Conservation (phyloP, 2,329 filamentous ascomycete species). For the Diatrype stigma region DNA sequence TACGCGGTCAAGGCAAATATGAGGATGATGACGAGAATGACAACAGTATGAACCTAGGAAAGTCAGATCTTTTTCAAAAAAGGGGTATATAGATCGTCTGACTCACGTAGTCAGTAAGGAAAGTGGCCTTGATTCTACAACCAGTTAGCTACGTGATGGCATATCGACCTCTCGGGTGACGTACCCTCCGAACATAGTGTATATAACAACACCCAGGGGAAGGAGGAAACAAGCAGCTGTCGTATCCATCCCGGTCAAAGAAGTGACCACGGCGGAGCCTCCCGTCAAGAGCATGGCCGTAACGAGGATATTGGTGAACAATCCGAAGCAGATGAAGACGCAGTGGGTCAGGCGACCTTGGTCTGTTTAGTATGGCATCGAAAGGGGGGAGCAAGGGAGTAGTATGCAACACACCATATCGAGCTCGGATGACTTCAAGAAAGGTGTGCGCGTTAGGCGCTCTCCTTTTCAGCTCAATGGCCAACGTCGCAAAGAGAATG, state of each 20-base stretch:
- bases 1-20: conserved; percentile 79
- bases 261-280: conserved; percentile 66
- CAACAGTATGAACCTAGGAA: conserved; percentile 64
- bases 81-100: background rate
- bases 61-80: background rate
- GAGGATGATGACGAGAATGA: conserved; percentile 77
- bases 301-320: conserved; percentile 80
- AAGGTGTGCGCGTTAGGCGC: conserved; percentile 82
- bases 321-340: conserved; percentile 73
- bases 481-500: conserved; percentile 79
- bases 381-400: background rate
- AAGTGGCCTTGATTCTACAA: conserved; percentile 68
- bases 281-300: conserved; percentile 84
- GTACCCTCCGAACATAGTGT: conserved; percentile 66
- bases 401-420: conserved; percentile 56
- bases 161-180: background rate
- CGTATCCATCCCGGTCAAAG: conserved; percentile 68
- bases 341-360: conserved; percentile 52
- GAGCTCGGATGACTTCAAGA: conserved; percentile 74
- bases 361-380: background rate
- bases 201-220: conserved; percentile 72
- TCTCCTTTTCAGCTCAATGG: conserved; percentile 79
- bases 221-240: conserved; percentile 79
- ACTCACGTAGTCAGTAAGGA: conserved; percentile 66
- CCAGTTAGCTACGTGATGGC: background rate